Percentiles rank a stretch among this genome's conserved stretches.
These are phyloP conservation scores for Salix caprea DNA, from an alignment of 345 rosid species.

Conservation along the genomic window DNA sequence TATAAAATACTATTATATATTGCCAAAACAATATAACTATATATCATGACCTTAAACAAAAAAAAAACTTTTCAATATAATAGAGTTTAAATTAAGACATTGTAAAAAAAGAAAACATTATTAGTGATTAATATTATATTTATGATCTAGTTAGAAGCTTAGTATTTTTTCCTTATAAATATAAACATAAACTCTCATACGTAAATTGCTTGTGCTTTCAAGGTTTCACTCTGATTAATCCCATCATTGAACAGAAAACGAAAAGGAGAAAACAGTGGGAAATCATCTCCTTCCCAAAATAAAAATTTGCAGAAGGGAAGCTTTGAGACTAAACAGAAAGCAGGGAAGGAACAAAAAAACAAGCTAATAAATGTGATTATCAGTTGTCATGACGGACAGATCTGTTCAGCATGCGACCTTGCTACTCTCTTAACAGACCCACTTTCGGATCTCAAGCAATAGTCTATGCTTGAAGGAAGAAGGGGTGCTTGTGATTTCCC, in stretches of 20 bases:
- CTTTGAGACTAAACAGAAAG: neutral
- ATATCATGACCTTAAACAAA: too few species aligned
- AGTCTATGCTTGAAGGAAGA: constrained; percentile 75
- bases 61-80: too few species aligned
- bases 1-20: too few species aligned
- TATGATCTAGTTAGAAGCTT: too few species aligned
- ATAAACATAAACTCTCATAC: too few species aligned
- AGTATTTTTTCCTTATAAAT: too few species aligned
- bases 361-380: neutral
- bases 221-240: too few species aligned
- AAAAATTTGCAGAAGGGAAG: constrained; percentile 47
- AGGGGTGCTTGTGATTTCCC: constrained; percentile 70
- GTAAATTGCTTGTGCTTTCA: too few species aligned
- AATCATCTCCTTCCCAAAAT: constrained; percentile 48
- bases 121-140: too few species aligned
- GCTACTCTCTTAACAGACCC: constrained; percentile 37
- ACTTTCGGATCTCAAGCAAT: constrained; percentile 51
- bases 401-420: constrained; percentile 48
- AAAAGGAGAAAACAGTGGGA: constrained; percentile 9
- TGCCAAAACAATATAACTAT: too few species aligned
- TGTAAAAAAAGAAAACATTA: too few species aligned
- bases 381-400: constrained; percentile 22
- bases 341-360: neutral
- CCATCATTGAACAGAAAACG: neutral
- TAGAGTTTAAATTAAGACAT: too few species aligned